These are phyloP conservation scores for Boletus mariae DNA, from an alignment of 1,284 basidiomycete species.

Conservation along the genomic window DNA sequence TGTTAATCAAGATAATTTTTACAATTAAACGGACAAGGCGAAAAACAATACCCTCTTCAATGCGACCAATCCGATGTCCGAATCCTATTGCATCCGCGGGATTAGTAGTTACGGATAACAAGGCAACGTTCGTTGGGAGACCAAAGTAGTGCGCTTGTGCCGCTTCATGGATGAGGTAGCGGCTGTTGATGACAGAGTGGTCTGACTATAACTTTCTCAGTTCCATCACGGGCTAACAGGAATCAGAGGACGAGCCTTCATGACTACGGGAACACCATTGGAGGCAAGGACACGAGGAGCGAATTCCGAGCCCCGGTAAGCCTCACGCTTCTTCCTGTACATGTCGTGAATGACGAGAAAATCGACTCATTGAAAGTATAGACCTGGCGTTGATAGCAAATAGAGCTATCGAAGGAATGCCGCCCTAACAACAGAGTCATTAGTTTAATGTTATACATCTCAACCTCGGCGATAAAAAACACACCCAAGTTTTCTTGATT, in stretches of 20 bases:
- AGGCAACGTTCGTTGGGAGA: conserved; percentile 36
- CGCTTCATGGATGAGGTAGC: conserved; percentile 63
- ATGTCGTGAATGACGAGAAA: background rate
- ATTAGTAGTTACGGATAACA: conserved; percentile 53
- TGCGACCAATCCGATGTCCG: conserved; percentile 59
- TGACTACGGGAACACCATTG: conserved; percentile 39
- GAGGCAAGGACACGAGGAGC: background rate
- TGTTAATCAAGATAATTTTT: conserved; percentile 10
- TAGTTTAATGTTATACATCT: background rate
- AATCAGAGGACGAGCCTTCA: conserved; percentile 38
- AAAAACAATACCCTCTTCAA: conserved; percentile 28
- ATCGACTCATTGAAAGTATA: background rate
- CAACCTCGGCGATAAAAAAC: background rate
- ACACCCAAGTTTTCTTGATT: background rate
- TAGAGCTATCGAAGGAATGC: background rate
- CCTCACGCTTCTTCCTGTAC: background rate
- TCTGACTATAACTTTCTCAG: conserved; percentile 35
- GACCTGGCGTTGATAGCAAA: background rate
- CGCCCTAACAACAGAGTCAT: background rate
- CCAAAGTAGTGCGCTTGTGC: conserved; percentile 62
- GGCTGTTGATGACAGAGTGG: conserved; percentile 50
- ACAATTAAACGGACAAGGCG: background rate
- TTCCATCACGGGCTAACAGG: background rate
- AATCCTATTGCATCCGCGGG: conserved; percentile 58
- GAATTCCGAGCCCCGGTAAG: background rate